Evolutionary conservation across 306 rosid genomes (phyloP).

Genomic region (Sicyos baderoa): DNA sequence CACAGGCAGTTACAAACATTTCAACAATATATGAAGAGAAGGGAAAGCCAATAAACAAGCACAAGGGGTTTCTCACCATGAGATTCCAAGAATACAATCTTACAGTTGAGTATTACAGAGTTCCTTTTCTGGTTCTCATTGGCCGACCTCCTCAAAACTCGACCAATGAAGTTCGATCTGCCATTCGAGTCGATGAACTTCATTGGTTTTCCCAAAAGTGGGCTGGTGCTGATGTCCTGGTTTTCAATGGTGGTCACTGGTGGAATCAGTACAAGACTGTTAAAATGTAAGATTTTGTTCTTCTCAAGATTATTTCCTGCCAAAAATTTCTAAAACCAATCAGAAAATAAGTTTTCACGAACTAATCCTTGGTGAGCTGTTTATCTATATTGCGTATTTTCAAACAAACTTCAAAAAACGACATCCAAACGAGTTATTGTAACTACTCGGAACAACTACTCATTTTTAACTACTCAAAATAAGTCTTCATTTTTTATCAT

Average conservation of each 20-base stretch:
- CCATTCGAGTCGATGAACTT: conserved; percentile 50
- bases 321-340: background rate
- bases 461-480: no score
- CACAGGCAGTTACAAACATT: conserved; percentile 46
- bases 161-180: conserved; percentile 23
- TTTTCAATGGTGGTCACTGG: conserved; percentile 84
- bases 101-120: conserved; percentile 75
- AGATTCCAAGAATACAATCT: conserved; percentile 54
- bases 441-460: no score
- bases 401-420: no score
- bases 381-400: no score
- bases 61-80: conserved; percentile 64
- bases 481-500: no score
- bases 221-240: conserved; percentile 52
- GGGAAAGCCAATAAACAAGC: conserved; percentile 70
- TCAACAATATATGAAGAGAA: conserved; percentile 65
- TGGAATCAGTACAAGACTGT: conserved; percentile 68
- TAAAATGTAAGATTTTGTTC: conserved; percentile 28
- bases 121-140: conserved; percentile 47
- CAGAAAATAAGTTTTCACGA: background rate
- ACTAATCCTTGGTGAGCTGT: no score
- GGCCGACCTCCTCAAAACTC: conserved; percentile 58
- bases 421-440: no score
- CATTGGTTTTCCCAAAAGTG: conserved; percentile 60
- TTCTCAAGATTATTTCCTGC: background rate